phyloP scores from a whole-genome alignment of 139 green algal species.

The Chlamydomonas sphaeroides region DNA sequence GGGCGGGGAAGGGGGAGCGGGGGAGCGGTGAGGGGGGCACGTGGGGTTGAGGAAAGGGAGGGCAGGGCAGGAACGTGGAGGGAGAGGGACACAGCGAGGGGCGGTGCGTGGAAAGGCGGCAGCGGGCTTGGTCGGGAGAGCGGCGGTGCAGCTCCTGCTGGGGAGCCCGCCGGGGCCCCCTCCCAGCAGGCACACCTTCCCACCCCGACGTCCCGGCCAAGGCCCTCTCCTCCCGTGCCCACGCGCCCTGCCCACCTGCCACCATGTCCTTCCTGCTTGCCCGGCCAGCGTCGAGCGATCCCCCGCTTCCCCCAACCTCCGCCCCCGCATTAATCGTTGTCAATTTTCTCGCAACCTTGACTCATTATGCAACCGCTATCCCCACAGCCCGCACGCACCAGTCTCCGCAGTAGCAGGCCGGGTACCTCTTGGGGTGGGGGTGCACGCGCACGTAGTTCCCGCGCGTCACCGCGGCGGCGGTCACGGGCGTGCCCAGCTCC shows the following conservation, averaged over 20 bases:
- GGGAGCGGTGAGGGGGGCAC: background rate
- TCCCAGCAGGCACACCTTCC: no score
- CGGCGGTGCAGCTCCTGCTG: no score
- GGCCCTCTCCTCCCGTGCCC: background rate
- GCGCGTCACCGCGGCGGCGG: background rate
- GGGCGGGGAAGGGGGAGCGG: no score
- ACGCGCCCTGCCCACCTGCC: background rate
- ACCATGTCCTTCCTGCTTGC: background rate
- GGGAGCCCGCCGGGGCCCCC: no score
- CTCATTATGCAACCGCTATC: no score
- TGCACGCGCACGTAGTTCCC: constrained; percentile 36
- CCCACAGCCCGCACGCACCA: constrained; percentile 16
- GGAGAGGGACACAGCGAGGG: no score
- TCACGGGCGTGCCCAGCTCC: background rate
- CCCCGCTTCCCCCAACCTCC: no score
- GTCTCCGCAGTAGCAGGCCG: constrained; percentile 31
- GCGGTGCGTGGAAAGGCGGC: no score
- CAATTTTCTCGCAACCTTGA: no score
- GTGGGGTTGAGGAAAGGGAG: background rate
- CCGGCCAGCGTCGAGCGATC: background rate
- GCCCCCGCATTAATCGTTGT: no score
- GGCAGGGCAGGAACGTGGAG: no score
- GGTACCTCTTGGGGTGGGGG: constrained; percentile 43
- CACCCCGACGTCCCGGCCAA: background rate
- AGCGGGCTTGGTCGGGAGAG: no score